Evolutionary conservation across 2,329 filamentous ascomycete genomes (phyloP), one percentile per base, ranked within the genome.

Genomic region (Talaromyces albobiverticillius): DNA sequence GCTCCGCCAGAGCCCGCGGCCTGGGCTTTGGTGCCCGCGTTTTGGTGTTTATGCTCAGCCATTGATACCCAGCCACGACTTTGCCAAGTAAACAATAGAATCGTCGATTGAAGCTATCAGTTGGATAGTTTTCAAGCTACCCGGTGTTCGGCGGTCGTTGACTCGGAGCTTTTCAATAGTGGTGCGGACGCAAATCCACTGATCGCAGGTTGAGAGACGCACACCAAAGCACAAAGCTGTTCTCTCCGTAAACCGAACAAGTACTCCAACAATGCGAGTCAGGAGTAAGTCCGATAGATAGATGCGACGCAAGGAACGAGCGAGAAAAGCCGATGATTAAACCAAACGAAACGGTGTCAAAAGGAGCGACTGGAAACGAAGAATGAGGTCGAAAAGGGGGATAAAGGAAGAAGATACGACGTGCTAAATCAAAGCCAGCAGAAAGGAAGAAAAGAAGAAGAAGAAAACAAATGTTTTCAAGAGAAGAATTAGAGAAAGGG

Each of bases 21-120:
- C 54, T 71, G 64, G 51, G 66, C 73, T 72, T 81, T 84, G 38
- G 74, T 77, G 60, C 75, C 76, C 56, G 76, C 68, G 65, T 75
- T 78, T 65, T 81, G 79, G 62, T 82, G 79, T 74, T 85, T 85
- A 58, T 68, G 77, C 63, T 85, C 82, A 55, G 81, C 78, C 81
- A 83, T 83, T 38, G 20, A 31, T 10, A 11, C 4, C n/a, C 36
- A 34, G 14, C 22, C 11, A 20, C 16, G 3, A 2, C 36, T 13
- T 16, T 20, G 36, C 2, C 7, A 40, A 40, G 7, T 16, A 4
- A 20, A 20, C 4, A 22, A 16, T 4, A 20, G 18, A 13, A 10
- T 22, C 16, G 16, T 40, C 18, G 18, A 40, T 11, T 40, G 16
- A 22, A 22, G 20, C 20, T 40, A 2, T 40, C 36, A 13, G 7